Percentiles rank a stretch among this genome's conserved stretches.
These are phyloP conservation scores for Niebla homalea DNA, from an alignment of 495 filamentous ascomycete genomes.

Conservation along the genomic window DNA sequence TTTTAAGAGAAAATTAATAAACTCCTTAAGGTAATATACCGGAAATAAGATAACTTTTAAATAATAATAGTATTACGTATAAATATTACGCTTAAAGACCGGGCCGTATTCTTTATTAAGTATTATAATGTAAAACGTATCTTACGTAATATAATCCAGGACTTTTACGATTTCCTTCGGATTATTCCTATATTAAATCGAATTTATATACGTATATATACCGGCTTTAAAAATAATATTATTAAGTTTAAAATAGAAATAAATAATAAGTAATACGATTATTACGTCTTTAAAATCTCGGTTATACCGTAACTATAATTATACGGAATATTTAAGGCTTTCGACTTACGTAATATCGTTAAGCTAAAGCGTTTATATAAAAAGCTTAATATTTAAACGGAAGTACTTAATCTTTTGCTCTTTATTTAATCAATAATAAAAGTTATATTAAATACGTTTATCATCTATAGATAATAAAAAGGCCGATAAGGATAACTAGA, in stretches of 20 bases:
- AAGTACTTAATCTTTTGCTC: not conserved
- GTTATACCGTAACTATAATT: too few species aligned
- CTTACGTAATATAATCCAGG: too few species aligned
- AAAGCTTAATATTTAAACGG: not conserved
- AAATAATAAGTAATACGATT: conserved; percentile 7
- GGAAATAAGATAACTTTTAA: too few species aligned
- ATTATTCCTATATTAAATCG: not conserved
- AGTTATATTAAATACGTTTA: too few species aligned
- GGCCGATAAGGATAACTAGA: too few species aligned
- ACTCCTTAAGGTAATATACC: conserved; percentile 8
- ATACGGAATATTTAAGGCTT: conserved; percentile 8
- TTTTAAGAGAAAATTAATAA: conserved; percentile 8
- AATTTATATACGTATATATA: conserved; percentile 3
- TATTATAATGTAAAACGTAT: too few species aligned
- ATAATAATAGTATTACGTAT: too few species aligned
- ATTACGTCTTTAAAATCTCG: conserved; percentile 4
- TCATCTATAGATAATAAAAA: too few species aligned
- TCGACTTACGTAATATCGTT: conserved; percentile 1
- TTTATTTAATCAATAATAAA: not conserved
- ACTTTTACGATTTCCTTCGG: not conserved
- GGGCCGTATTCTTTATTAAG: too few species aligned
- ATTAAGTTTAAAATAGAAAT: conserved; percentile 9
- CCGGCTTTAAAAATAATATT: conserved; percentile 6
- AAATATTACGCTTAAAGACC: too few species aligned
- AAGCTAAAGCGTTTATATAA: not conserved